phyloP scores from a whole-genome alignment of 805 yeast species.

The Ogataea nonfermentans region DNA sequence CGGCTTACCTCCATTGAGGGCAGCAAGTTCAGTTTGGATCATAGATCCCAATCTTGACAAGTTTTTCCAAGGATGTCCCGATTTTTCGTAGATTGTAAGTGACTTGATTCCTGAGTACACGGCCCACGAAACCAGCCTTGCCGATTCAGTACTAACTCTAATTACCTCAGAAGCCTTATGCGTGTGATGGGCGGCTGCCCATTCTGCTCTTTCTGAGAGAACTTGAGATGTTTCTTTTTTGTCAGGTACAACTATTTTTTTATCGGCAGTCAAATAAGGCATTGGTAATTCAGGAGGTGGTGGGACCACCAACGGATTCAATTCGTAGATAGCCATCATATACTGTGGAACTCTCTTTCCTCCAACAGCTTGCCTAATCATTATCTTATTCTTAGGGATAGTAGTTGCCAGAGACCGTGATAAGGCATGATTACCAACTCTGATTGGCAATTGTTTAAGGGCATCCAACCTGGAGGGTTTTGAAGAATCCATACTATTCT shows the following conservation, averaged over 20 bases:
- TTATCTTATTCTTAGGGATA: slow-evolving; percentile 22
- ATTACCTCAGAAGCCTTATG: slow-evolving; percentile 43
- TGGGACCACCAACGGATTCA: slow-evolving; percentile 29
- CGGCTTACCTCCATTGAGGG: slow-evolving; percentile 18
- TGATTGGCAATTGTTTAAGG: slow-evolving; percentile 16
- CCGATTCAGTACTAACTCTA: slow-evolving; percentile 37
- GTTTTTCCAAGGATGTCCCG: slow-evolving; percentile 32
- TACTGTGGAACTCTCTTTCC: slow-evolving; percentile 31
- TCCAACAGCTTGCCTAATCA: slow-evolving; percentile 17
- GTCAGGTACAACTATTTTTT: slow-evolving; percentile 38
- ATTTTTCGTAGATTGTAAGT: slow-evolving; percentile 29
- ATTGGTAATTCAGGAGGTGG: slow-evolving; percentile 45
- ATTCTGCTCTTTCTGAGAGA: slow-evolving; percentile 37
- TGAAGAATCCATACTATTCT: slow-evolving; percentile 1
- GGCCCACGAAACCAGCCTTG: slow-evolving; percentile 34
- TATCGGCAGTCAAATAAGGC: slow-evolving; percentile 43
- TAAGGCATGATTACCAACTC: slow-evolving; percentile 18
- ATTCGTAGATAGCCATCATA: slow-evolving; percentile 34
- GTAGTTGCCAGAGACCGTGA: slow-evolving; percentile 21
- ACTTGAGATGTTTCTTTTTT: slow-evolving; percentile 35
- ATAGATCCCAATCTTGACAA: slow-evolving; percentile 24
- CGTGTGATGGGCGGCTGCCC: slow-evolving; percentile 37
- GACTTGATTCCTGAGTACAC: slow-evolving; percentile 25
- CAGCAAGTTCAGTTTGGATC: slow-evolving; percentile 26
- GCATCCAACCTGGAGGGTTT: background rate